Base-by-base conservation (phyloP, 1,284 basidiomycete species). In the Agaricales sp. region DNA sequence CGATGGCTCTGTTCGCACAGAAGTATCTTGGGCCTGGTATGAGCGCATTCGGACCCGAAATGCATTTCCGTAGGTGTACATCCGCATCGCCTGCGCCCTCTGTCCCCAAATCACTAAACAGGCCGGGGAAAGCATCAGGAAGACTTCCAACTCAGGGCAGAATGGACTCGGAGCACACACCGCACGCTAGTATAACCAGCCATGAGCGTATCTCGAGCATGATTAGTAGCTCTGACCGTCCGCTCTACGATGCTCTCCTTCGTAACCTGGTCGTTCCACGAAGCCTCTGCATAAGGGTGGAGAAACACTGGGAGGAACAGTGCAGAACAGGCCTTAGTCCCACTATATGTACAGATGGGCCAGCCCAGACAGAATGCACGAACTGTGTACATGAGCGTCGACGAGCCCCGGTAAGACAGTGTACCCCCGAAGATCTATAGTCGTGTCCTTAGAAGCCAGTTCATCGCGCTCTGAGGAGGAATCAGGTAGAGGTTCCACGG, bases 141-240 rank as follows among this genome's bases (percentile, higher is more conserved):
- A 6, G 26, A 6, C 26, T 6, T 39, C 21, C 21, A n/a, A 35
- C 20, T 16, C 21, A 19, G 51, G 23, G 37, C 18, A 50, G 46
- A 23, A 49, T 25, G 16, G 24, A 4, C 22, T 8, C 4, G 24
- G 49, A 47, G 16, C 39, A 58, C 69, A 43, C 39, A 79, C 79
- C 77, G 66, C n/a, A 83, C 80, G 3, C 77, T 72, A 0, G 82
- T 84, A 60, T 74, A 86, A 1, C 81, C 82, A 3, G 79, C 78
- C 65, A 78, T 66, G 6, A 84, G 64, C 2, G 80, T 85, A 47
- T 67, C 64, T 35, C 64, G 70, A 1, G 80, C 81, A 53, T 84
- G 81, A 2, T 75, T 69, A 0, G 78, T 76, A 1, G 82, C 82
- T 30, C 80, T 70, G 4, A 84, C 59, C 0, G 75, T 74, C 8